Evolutionary conservation across 1,284 basidiomycete species (phyloP).

Genomic region (Ustilago shanxiensis): DNA sequence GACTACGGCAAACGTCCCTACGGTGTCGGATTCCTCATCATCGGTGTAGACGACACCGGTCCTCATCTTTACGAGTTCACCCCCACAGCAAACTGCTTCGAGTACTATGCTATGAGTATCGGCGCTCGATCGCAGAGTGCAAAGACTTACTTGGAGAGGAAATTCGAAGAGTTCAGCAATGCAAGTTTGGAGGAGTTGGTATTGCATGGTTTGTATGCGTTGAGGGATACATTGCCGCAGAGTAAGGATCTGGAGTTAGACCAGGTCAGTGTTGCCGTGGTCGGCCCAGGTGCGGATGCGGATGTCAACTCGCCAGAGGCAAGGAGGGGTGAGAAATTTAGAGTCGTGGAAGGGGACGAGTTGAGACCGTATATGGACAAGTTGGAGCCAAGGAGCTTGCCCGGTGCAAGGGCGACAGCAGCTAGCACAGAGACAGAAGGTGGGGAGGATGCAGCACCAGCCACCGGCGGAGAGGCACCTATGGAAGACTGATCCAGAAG

Average conservation of each 20-base stretch:
- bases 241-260: slow-evolving; percentile 67
- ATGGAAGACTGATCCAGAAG: slow-evolving; percentile 51
- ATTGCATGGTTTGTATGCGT: slow-evolving; percentile 63
- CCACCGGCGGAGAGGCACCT: slow-evolving; percentile 35
- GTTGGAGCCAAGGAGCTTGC: slow-evolving; percentile 47
- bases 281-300: slow-evolving; percentile 67
- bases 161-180: slow-evolving; percentile 82
- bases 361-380: slow-evolving; percentile 61
- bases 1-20: slow-evolving; percentile 97
- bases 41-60: slow-evolving; percentile 92
- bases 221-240: slow-evolving; percentile 68
- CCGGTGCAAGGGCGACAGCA: slow-evolving; percentile 28
- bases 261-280: slow-evolving; percentile 64
- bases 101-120: slow-evolving; percentile 98
- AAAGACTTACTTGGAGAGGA: slow-evolving; percentile 97
- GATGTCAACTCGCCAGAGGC: slow-evolving; percentile 53
- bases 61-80: slow-evolving; percentile 99
- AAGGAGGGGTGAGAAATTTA: slow-evolving; percentile 63
- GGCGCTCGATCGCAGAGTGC: slow-evolving; percentile 97
- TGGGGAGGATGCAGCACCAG: not conserved
- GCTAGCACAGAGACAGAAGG: slow-evolving; percentile 2
- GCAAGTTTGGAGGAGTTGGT: slow-evolving; percentile 59
- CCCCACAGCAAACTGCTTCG: slow-evolving; percentile 95
- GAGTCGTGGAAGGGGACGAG: slow-evolving; percentile 64
- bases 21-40: slow-evolving; percentile 97